Percentiles rank a stretch among this genome's conserved stretches.
Conservation (phyloP, 169 alveolate species). For the Plasmodium vinckei region DNA sequence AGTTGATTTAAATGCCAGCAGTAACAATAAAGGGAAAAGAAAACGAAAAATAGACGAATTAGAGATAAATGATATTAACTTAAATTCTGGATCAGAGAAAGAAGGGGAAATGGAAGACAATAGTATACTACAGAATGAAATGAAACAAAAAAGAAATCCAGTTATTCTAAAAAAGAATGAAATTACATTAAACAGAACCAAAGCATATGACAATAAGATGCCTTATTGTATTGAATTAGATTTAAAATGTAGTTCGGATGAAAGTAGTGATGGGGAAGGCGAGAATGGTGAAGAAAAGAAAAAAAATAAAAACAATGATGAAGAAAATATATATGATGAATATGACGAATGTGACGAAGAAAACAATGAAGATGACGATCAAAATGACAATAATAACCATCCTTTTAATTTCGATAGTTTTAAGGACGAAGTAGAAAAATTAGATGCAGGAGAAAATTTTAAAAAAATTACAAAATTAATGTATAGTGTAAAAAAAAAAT, state of each 20-base stretch:
- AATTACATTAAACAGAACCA: slow-evolving; percentile 42
- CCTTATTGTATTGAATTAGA: slow-evolving; percentile 64
- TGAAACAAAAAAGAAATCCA: slow-evolving; percentile 22
- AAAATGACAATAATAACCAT: slow-evolving; percentile 8
- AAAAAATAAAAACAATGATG: slow-evolving; percentile 7
- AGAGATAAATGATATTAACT: neutral
- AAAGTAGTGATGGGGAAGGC: slow-evolving; percentile 4
- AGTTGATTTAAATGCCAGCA: neutral
- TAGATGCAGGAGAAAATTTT: slow-evolving; percentile 40
- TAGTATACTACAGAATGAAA: neutral
- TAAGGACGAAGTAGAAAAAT: slow-evolving; percentile 60
- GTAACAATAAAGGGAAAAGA: neutral
- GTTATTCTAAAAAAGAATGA: slow-evolving; percentile 67
- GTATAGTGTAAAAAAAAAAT: slow-evolving; percentile 64
- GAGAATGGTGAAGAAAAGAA: slow-evolving; percentile 3
- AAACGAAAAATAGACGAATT: slow-evolving; percentile 39
- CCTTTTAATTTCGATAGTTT: slow-evolving; percentile 31
- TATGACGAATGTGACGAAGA: neutral
- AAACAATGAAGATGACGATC: slow-evolving; percentile 1
- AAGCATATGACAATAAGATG: slow-evolving; percentile 19
- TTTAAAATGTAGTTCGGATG: slow-evolving; percentile 63
- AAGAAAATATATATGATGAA: slow-evolving; percentile 26
- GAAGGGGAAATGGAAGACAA: neutral
- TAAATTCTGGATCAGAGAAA: slow-evolving; percentile 3
- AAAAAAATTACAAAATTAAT: slow-evolving; percentile 59